Conservation (phyloP, 768 basidiomycete genomes). For the Suillus paluster region DNA sequence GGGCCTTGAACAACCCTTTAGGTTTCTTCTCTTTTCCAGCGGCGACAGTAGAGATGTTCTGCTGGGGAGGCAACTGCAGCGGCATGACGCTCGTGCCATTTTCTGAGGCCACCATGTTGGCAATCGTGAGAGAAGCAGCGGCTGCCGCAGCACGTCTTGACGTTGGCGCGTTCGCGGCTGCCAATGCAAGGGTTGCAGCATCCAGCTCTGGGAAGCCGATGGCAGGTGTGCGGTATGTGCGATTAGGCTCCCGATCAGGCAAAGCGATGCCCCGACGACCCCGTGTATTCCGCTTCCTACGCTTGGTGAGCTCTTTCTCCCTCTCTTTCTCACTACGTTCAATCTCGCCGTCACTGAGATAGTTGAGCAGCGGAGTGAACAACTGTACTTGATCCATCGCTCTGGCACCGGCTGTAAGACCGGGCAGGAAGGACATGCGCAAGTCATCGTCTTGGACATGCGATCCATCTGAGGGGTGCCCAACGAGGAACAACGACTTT, state of each 20-base stretch:
- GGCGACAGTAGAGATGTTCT: constrained; percentile 35
- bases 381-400: constrained; percentile 75
- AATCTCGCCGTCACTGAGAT: constrained; percentile 87
- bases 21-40: constrained; percentile 66
- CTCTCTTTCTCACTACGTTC: constrained; percentile 90
- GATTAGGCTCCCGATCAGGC: constrained; percentile 90
- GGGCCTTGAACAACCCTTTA: constrained; percentile 77
- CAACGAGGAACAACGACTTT: constrained; percentile 89
- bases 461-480: constrained; percentile 83
- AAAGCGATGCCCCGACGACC: constrained; percentile 79
- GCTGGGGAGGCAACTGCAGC: constrained; percentile 47
- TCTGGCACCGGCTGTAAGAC: constrained; percentile 71
- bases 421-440: constrained; percentile 84
- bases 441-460: constrained; percentile 89
- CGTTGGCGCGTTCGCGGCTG: constrained; percentile 67
- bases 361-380: constrained; percentile 89
- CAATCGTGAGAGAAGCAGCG: constrained; percentile 82
- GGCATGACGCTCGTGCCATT: constrained; percentile 69
- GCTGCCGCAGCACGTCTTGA: constrained; percentile 86
- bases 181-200: constrained; percentile 68
- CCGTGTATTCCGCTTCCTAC: constrained; percentile 84
- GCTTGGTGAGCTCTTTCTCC: constrained; percentile 89
- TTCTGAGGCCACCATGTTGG: constrained; percentile 91
- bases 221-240: constrained; percentile 90
- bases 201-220: constrained; percentile 84